These are phyloP conservation scores for Cystobasidium slooffiae DNA, from an alignment of 1,284 basidiomycete species.

Conservation along the genomic window DNA sequence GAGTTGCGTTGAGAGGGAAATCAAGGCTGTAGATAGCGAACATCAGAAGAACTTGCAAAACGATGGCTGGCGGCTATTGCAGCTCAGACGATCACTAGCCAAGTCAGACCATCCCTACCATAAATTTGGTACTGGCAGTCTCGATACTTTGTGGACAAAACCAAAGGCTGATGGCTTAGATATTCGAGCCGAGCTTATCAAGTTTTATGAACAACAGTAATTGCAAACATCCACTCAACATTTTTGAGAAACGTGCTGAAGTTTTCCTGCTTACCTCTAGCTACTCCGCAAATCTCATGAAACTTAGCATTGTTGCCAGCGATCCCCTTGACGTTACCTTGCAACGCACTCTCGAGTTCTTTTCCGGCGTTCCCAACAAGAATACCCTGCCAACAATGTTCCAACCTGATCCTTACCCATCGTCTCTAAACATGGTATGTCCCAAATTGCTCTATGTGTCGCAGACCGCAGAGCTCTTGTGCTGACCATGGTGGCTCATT, in stretches of 20 bases:
- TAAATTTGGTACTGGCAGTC: slow-evolving; percentile 91
- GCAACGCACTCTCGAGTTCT: slow-evolving; percentile 69
- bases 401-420: slow-evolving; percentile 1
- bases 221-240: slow-evolving; percentile 68
- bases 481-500: not conserved
- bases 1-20: slow-evolving; percentile 88
- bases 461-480: not conserved
- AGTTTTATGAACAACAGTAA: slow-evolving; percentile 96
- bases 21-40: slow-evolving; percentile 96
- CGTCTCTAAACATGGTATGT: slow-evolving; percentile 53
- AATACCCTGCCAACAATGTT: slow-evolving; percentile 51
- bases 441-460: not conserved
- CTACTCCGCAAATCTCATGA: slow-evolving; percentile 95
- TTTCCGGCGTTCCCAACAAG: slow-evolving; percentile 78
- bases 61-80: slow-evolving; percentile 94
- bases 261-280: not conserved
- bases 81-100: slow-evolving; percentile 87
- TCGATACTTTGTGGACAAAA: slow-evolving; percentile 75
- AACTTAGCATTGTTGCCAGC: slow-evolving; percentile 84
- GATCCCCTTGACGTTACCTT: slow-evolving; percentile 72
- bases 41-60: slow-evolving; percentile 95
- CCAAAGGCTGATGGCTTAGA: slow-evolving; percentile 70
- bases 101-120: slow-evolving; percentile 81
- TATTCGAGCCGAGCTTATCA: slow-evolving; percentile 84
- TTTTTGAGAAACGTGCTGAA: slow-evolving; percentile 72